Evolutionary conservation across 106 monocot genomes (phyloP).

Genomic region (Dendrobium catenatum): DNA sequence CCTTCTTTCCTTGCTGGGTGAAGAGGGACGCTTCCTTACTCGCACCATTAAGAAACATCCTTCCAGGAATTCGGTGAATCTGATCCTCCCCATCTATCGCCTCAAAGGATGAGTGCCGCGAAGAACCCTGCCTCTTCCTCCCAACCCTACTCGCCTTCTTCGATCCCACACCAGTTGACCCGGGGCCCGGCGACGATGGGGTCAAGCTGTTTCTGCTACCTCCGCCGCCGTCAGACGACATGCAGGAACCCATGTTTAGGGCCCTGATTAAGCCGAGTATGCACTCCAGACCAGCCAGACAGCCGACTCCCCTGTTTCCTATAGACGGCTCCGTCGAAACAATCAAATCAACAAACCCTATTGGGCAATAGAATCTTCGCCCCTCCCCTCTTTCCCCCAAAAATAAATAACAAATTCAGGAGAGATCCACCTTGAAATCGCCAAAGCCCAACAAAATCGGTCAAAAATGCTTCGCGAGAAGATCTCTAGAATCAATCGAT

Average conservation of each 20-base stretch:
- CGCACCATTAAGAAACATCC: slow-evolving; percentile 31
- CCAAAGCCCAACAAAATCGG: not conserved
- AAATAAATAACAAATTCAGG: too few species aligned
- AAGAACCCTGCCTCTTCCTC: not conserved
- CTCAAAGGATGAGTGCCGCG: not conserved
- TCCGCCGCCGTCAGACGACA: slow-evolving; percentile 13
- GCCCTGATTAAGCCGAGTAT: slow-evolving; percentile 22
- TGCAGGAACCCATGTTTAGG: slow-evolving; percentile 27
- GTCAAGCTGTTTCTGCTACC: not conserved
- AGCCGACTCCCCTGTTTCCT: slow-evolving; percentile 12
- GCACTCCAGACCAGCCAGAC: slow-evolving; percentile 27
- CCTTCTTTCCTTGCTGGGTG: slow-evolving; percentile 49
- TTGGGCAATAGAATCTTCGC: not conserved
- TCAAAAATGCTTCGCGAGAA: not conserved
- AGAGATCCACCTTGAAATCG: not conserved
- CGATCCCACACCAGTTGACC: not conserved
- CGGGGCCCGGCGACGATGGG: not conserved
- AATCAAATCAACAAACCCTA: not conserved
- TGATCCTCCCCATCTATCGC: slow-evolving; percentile 13
- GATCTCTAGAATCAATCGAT: not conserved
- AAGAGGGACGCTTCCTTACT: slow-evolving; percentile 27
- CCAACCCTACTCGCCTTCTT: not conserved
- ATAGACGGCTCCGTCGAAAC: slow-evolving; percentile 5
- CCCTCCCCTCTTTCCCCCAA: not conserved
- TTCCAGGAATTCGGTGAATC: slow-evolving; percentile 23